Conservation (phyloP, 805 yeast species). For the Lachancea kluyveri region DNA sequence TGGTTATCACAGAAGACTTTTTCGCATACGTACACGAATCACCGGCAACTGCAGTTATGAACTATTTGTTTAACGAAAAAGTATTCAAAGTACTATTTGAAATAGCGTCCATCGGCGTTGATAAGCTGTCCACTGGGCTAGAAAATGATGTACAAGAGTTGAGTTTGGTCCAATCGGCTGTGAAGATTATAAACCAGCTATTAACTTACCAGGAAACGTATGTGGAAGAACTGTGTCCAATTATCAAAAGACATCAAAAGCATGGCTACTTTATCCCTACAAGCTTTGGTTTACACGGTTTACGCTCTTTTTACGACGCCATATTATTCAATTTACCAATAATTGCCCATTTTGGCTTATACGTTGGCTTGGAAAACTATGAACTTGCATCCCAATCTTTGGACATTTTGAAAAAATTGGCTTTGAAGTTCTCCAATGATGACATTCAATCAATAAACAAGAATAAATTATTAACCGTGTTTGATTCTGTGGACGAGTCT, state of each 20-base stretch:
- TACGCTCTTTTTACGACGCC: constrained; percentile 64
- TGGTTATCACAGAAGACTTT: constrained; percentile 41
- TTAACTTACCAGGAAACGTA: constrained; percentile 54
- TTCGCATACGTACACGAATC: constrained; percentile 52
- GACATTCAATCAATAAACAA: constrained; percentile 37
- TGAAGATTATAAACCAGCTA: constrained; percentile 40
- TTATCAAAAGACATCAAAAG: constrained; percentile 28
- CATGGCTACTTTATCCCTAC: constrained; percentile 26
- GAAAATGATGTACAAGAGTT: constrained; percentile 21
- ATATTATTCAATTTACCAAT: constrained; percentile 63
- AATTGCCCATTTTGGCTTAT: constrained; percentile 68
- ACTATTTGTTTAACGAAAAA: constrained; percentile 53
- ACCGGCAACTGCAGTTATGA: constrained; percentile 62
- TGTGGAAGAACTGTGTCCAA: constrained; percentile 35
- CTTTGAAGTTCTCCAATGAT: constrained; percentile 29
- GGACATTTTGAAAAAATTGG: constrained; percentile 44
- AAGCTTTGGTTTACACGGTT: constrained; percentile 49
- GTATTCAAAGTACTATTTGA: constrained; percentile 51
- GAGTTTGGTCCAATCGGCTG: constrained; percentile 35
- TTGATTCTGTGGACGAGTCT: constrained; percentile 75
- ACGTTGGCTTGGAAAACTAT: constrained; percentile 53
- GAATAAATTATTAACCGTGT: constrained; percentile 61
- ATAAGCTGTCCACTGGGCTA: constrained; percentile 34
- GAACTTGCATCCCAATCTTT: constrained; percentile 50
- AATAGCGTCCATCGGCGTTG: constrained; percentile 55